These are phyloP conservation scores for Kandelia obovata DNA, from an alignment of 345 rosid species.

Conservation along the genomic window DNA sequence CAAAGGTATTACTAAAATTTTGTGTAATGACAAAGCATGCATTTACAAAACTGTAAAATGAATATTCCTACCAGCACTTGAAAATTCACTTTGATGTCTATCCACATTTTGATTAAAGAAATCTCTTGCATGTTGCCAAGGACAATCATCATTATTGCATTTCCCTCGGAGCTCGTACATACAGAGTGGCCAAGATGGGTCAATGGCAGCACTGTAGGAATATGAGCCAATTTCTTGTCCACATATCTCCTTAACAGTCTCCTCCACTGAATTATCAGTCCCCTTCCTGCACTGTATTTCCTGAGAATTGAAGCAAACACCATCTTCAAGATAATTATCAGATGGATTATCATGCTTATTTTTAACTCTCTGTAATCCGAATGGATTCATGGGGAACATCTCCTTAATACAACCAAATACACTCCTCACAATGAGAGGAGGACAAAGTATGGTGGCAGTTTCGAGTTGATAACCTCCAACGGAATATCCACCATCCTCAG, in stretches of 20 bases:
- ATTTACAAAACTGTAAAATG: slow-evolving; percentile 7
- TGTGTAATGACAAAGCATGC: slow-evolving; percentile 11
- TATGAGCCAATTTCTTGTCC: slow-evolving; percentile 46
- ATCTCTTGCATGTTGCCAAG: slow-evolving; percentile 84
- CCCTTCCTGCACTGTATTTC: slow-evolving; percentile 26
- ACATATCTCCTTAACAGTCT: slow-evolving; percentile 18
- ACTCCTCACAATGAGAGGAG: slow-evolving; percentile 48
- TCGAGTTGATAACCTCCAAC: slow-evolving; percentile 20
- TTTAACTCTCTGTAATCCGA: slow-evolving; percentile 26
- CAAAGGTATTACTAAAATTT: slow-evolving; percentile 24
- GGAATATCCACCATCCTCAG: slow-evolving; percentile 29
- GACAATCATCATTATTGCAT: slow-evolving; percentile 90
- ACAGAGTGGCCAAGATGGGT: slow-evolving; percentile 86
- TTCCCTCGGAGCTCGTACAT: slow-evolving; percentile 92
- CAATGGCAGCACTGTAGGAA: slow-evolving; percentile 46
- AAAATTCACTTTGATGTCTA: slow-evolving; percentile 35
- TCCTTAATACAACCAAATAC: slow-evolving; percentile 52
- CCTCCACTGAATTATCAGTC: slow-evolving; percentile 26
- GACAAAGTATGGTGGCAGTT: slow-evolving; percentile 27
- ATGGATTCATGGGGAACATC: slow-evolving; percentile 20
- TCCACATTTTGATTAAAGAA: slow-evolving; percentile 33
- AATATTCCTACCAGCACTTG: slow-evolving; percentile 37
- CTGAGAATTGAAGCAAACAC: slow-evolving; percentile 27
- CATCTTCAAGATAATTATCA: slow-evolving; percentile 15
- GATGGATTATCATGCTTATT: slow-evolving; percentile 20